phyloP scores from a whole-genome alignment of 192 early-diverging fungal genomes.

The Coemansia sp. region DNA sequence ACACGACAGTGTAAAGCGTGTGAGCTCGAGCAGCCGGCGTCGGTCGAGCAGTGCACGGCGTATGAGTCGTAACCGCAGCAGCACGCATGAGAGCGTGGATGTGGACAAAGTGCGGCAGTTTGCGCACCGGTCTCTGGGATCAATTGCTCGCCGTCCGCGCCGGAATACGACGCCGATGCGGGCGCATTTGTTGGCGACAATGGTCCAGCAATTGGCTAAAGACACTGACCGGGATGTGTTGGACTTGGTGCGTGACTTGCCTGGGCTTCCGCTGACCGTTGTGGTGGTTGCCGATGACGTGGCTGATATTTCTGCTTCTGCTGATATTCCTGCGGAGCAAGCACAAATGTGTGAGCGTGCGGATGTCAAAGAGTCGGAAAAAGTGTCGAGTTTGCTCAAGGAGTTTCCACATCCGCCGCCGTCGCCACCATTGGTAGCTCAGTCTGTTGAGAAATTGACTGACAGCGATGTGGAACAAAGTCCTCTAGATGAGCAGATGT shows the following conservation, averaged over 20 bases:
- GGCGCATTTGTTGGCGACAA: constrained; percentile 47
- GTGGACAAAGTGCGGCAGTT: constrained; percentile 7
- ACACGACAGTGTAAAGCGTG: background rate
- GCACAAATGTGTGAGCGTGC: background rate
- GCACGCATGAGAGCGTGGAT: constrained; percentile 5
- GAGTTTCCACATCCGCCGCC: constrained; percentile 16
- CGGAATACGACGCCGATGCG: constrained; percentile 54
- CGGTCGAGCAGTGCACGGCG: background rate
- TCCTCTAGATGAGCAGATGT: background rate
- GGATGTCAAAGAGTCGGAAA: background rate
- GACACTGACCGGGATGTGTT: constrained; percentile 53
- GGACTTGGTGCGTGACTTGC: constrained; percentile 39
- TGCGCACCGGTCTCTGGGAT: constrained; percentile 33
- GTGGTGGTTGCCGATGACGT: background rate
- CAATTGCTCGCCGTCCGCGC: constrained; percentile 21
- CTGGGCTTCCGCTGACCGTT: constrained; percentile 10
- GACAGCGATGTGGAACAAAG: background rate
- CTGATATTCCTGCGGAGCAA: background rate
- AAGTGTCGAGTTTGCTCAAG: constrained; percentile 5
- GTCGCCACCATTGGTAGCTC: constrained; percentile 3
- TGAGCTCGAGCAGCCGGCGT: background rate
- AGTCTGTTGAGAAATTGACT: background rate
- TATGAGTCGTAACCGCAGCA: constrained; percentile 9
- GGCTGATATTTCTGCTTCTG: background rate
- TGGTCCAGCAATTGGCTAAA: constrained; percentile 44